These are phyloP conservation scores for Tolypocladium album DNA, from an alignment of 2,329 filamentous ascomycete species.

Conservation along the genomic window DNA sequence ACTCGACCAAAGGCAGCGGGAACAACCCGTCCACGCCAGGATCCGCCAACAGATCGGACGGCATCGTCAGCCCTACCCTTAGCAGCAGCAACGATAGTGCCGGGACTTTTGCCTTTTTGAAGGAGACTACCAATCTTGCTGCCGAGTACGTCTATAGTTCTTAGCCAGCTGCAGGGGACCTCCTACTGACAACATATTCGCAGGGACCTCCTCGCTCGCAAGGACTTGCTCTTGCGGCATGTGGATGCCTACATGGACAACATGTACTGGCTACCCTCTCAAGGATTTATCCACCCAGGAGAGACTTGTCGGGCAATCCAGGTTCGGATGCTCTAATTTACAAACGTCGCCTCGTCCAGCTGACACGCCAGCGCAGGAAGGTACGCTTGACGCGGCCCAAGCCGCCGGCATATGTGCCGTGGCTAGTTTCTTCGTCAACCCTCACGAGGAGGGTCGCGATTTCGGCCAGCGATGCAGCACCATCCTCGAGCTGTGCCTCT, in stretches of 20 bases:
- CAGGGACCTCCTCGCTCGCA: constrained; percentile 22
- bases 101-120: constrained; percentile 9
- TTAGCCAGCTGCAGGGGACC: neutral
- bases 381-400: constrained; percentile 20
- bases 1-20: constrained; percentile 3
- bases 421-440: constrained; percentile 23
- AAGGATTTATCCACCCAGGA: constrained; percentile 26
- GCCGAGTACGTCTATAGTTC: constrained; percentile 15
- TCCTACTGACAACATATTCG: neutral
- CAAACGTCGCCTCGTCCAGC: neutral
- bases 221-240: constrained; percentile 23
- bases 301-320: constrained; percentile 23
- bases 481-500: constrained; percentile 26
- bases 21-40: constrained; percentile 2
- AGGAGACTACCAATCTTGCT: constrained; percentile 12
- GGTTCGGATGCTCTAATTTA: constrained; percentile 6
- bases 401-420: constrained; percentile 28
- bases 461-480: constrained; percentile 26
- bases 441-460: constrained; percentile 18
- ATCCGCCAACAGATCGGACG: constrained; percentile 6
- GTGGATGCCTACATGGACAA: constrained; percentile 27
- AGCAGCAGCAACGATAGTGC: constrained; percentile 4
- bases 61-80: constrained; percentile 9
- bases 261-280: constrained; percentile 25
- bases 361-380: constrained; percentile 12